Conservation (phyloP, 148 eudicot species). For the Simmondsia chinensis region DNA sequence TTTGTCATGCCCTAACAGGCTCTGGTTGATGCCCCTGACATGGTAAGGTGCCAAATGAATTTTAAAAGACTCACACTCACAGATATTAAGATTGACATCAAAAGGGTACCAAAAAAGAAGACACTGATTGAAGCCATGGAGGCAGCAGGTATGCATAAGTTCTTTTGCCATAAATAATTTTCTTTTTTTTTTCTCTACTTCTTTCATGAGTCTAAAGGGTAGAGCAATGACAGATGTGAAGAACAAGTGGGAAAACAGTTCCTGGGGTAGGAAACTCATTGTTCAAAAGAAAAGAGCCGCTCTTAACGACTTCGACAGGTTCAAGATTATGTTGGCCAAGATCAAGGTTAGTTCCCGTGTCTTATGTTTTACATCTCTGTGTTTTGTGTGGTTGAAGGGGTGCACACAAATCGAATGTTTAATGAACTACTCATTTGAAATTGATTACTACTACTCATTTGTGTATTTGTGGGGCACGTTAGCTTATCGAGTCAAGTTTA, state of each 20-base stretch:
- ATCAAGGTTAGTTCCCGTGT: conserved; percentile 51
- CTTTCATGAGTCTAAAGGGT: background rate
- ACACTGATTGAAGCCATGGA: conserved; percentile 70
- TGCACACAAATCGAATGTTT: too few relatives aligned
- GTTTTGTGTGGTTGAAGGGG: too few relatives aligned
- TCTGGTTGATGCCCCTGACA: conserved; percentile 65
- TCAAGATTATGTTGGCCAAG: conserved; percentile 73
- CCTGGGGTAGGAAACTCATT: conserved; percentile 63
- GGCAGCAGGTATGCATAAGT: conserved; percentile 43
- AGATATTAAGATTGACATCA: conserved; percentile 50
- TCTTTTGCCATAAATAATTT: too few relatives aligned
- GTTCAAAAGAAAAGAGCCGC: conserved; percentile 56
- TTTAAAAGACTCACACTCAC: conserved; percentile 59
- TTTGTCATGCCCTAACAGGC: conserved; percentile 19
- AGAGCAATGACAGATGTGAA: conserved; percentile 33
- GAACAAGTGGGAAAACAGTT: conserved; percentile 69
- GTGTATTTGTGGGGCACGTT: too few relatives aligned
- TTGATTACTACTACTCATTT: too few relatives aligned
- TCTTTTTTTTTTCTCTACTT: background rate
- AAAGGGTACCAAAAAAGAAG: conserved; percentile 63
- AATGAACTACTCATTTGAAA: too few relatives aligned
- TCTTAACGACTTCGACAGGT: conserved; percentile 59
- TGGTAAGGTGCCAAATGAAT: conserved; percentile 63
- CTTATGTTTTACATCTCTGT: too few relatives aligned
- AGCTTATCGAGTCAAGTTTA: too few relatives aligned